These are phyloP conservation scores for Penicillium chermesinum DNA, from an alignment of 495 filamentous ascomycete species.

Conservation along the genomic window DNA sequence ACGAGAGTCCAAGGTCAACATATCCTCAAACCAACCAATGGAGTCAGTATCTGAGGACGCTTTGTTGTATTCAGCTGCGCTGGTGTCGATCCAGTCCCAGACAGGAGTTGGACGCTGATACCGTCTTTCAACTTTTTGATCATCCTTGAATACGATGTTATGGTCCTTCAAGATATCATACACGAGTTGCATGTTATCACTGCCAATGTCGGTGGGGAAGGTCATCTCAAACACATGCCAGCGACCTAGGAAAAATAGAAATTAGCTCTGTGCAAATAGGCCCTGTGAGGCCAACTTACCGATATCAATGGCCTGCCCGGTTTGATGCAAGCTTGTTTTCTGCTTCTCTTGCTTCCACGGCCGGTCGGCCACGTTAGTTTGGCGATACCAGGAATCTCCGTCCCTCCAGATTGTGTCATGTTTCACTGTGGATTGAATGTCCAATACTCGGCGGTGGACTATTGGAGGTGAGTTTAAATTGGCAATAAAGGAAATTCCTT, in stretches of 20 bases:
- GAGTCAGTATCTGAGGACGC: no score
- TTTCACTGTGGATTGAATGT: conserved; percentile 36
- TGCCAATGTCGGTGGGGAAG: conserved; percentile 16
- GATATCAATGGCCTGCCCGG: conserved; percentile 63
- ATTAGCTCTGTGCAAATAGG: background rate
- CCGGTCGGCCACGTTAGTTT: conserved; percentile 61
- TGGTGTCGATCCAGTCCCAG: conserved; percentile 59
- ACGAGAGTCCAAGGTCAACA: background rate
- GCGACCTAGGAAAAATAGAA: conserved; percentile 18
- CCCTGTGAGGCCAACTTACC: conserved; percentile 40
- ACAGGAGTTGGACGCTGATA: conserved; percentile 22
- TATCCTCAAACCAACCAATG: background rate
- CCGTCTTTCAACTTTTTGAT: conserved; percentile 17
- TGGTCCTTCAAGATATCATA: conserved; percentile 60
- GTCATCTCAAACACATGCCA: conserved; percentile 41
- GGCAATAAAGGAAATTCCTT: conserved; percentile 49
- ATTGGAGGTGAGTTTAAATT: conserved; percentile 59
- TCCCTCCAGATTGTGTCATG: conserved; percentile 54
- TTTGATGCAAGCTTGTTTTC: conserved; percentile 52
- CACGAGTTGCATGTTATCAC: conserved; percentile 41
- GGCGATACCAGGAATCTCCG: conserved; percentile 67
- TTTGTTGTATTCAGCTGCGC: no score
- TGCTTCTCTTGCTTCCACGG: conserved; percentile 25
- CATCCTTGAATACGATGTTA: conserved; percentile 53
- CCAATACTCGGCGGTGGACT: conserved; percentile 52